Evolutionary conservation across 495 filamentous ascomycete genomes (phyloP).

Genomic region (Hypomontagnella submonticulosa): DNA sequence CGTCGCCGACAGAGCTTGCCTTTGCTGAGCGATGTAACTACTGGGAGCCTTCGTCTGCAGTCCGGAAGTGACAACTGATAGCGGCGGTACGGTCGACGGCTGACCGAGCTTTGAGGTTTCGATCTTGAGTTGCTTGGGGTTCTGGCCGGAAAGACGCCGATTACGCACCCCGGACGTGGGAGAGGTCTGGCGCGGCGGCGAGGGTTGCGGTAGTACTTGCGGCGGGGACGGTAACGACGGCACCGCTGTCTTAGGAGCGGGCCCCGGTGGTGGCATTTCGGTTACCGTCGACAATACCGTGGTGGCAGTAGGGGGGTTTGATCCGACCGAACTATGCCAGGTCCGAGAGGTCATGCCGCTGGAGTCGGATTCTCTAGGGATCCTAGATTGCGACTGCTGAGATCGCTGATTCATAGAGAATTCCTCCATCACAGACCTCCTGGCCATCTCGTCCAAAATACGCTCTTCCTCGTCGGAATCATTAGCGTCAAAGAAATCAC

Average conservation of each 20-base stretch:
- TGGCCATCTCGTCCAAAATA: constrained; percentile 91
- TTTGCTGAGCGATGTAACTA: constrained; percentile 58
- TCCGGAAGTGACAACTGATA: constrained; percentile 53
- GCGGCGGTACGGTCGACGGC: constrained; percentile 49
- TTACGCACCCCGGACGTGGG: constrained; percentile 72
- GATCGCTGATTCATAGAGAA: constrained; percentile 69
- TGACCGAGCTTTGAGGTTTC: constrained; percentile 72
- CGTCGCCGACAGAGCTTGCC: constrained; percentile 56
- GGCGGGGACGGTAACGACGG: constrained; percentile 57
- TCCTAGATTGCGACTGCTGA: constrained; percentile 59
- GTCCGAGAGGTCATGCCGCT: constrained; percentile 85
- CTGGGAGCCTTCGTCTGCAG: constrained; percentile 57
- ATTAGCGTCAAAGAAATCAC: constrained; percentile 68
- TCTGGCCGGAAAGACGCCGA: constrained; percentile 83
- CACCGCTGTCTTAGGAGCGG: constrained; percentile 44
- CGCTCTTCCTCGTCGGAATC: constrained; percentile 93
- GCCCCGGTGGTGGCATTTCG: constrained; percentile 64
- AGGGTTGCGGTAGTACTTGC: constrained; percentile 51
- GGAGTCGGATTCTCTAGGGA: constrained; percentile 89
- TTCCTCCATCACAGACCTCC: constrained; percentile 86
- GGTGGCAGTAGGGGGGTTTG: constrained; percentile 78
- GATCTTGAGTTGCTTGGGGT: constrained; percentile 85
- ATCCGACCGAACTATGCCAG: constrained; percentile 87
- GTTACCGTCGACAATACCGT: constrained; percentile 80
- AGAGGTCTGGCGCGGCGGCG: constrained; percentile 55